Evolutionary conservation across 2,329 filamentous ascomycete genomes (phyloP), one percentile per base, ranked within the genome.

Genomic region (Colletotrichum viniferum): DNA sequence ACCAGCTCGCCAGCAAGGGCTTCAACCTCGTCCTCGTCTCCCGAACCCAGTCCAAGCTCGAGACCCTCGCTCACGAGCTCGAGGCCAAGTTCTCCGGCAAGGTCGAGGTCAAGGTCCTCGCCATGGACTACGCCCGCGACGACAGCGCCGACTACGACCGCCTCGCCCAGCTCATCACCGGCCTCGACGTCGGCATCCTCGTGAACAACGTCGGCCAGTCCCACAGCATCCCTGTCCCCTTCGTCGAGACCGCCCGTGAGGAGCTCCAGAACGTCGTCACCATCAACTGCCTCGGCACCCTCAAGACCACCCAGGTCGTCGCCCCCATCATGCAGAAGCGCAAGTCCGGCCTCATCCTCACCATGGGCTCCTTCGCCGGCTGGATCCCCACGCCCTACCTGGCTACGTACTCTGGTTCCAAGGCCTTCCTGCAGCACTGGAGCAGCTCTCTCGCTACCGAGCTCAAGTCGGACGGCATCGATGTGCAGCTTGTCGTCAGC

Each of bases 351-450:
- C 89, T 99, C 43, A 95, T 99, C 81, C 88, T 99, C 71, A 99
- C 96, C 74, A 98, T 99, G 96, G 97, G 96, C 62, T 98, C 96
- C 13, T 98, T 98, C 83, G 97, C 94, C 77, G 97, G 97, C 79
- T 94, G 97, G 86, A 92, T 97, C 76, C 97, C 97, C 9, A 98
- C 95, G 1, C 96, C 97, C 7, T 92, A 97, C 70, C 91, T 99
- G 60, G 97, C 97, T 14, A 98, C 97, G 4, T 99, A 99, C 89
- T 97, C 95, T 60, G 97, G 97, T 78, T 97, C 94, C 91, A 99
- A 99, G 87, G 96, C 97, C 2, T 99, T 99, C 90, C 90, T 99
- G 64, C 96, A 98, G 86, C 94, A 98, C 82, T 99, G 97, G 97
- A 98, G 94, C 78, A 94, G 92, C 7, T 93, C 97, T 13, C 90